Evolutionary conservation across 1,139 yeast genomes (phyloP).

Genomic region (Pichia sp.): DNA sequence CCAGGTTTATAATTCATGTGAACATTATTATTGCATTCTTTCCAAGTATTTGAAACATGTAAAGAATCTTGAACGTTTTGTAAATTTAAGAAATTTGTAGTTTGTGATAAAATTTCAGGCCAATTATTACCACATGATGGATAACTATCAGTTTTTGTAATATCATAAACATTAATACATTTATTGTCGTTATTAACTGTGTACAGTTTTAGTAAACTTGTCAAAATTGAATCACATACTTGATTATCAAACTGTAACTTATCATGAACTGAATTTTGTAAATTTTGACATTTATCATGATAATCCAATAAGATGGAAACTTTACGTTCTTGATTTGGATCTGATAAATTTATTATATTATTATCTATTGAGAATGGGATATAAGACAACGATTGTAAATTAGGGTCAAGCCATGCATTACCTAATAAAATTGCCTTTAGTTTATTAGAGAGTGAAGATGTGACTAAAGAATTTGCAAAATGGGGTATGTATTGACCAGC

Average conservation of each 20-base stretch:
- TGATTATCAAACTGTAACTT: conserved; percentile 30
- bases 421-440: conserved; percentile 75
- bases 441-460: conserved; percentile 31
- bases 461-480: conserved; percentile 52
- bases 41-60: conserved; percentile 55
- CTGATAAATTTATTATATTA: conserved; percentile 43
- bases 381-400: conserved; percentile 74
- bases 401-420: conserved; percentile 96
- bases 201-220: conserved; percentile 24
- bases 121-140: conserved; percentile 93
- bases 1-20: conserved; percentile 43
- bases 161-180: conserved; percentile 82
- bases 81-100: conserved; percentile 53
- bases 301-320: conserved; percentile 39
- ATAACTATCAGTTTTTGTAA: conserved; percentile 58
- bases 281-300: conserved; percentile 60
- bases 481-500: conserved; percentile 97
- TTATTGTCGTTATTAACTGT: conserved; percentile 4
- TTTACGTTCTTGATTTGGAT: conserved; percentile 25
- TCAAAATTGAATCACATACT: conserved; percentile 47
- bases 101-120: conserved; percentile 68
- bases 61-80: conserved; percentile 54
- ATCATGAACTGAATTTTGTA: conserved; percentile 32
- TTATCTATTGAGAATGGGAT: conserved; percentile 63
- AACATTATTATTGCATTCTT: conserved; percentile 67